These are phyloP conservation scores for Ophiostoma ips DNA, from an alignment of 2,329 filamentous ascomycete species.

Conservation along the genomic window DNA sequence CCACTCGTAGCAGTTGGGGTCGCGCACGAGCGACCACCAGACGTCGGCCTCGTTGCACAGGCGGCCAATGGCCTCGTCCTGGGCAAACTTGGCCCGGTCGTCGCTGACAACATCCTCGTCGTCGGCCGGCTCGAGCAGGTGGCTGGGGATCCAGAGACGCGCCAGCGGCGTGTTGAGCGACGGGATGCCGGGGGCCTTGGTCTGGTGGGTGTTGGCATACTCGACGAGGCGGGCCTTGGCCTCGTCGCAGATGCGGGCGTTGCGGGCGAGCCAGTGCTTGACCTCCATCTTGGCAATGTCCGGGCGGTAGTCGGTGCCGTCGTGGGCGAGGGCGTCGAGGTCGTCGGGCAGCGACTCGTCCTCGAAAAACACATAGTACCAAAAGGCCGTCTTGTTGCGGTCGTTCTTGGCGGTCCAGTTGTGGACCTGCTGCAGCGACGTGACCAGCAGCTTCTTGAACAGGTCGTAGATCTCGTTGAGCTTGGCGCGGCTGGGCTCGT, in stretches of 20 bases:
- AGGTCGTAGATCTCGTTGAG: slow-evolving; percentile 50
- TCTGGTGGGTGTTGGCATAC: slow-evolving; percentile 36
- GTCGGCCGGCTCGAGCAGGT: slow-evolving; percentile 27
- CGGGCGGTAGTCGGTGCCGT: slow-evolving; percentile 39
- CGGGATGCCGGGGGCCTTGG: slow-evolving; percentile 35
- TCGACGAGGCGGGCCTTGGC: slow-evolving; percentile 40
- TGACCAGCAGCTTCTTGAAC: slow-evolving; percentile 54
- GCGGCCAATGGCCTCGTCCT: slow-evolving; percentile 43
- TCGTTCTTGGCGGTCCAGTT: slow-evolving; percentile 59
- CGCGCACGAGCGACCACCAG: slow-evolving; percentile 49
- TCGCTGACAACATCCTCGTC: too few species aligned
- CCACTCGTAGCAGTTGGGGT: slow-evolving; percentile 47
- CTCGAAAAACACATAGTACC: slow-evolving; percentile 52
- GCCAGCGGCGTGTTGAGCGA: slow-evolving; percentile 36
- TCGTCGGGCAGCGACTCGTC: slow-evolving; percentile 34
- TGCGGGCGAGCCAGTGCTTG: slow-evolving; percentile 47
- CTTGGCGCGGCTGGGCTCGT: slow-evolving; percentile 42
- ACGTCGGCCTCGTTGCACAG: slow-evolving; percentile 51
- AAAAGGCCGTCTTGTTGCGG: slow-evolving; percentile 56
- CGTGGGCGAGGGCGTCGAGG: slow-evolving; percentile 36
- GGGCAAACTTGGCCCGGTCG: slow-evolving; percentile 42
- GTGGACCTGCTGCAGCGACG: slow-evolving; percentile 50
- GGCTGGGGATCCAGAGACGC: slow-evolving; percentile 41
- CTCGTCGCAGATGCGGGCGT: slow-evolving; percentile 43
- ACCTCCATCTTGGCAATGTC: slow-evolving; percentile 46